Conservation (phyloP, 345 rosid genomes). For the Sonneratia caseolaris region DNA sequence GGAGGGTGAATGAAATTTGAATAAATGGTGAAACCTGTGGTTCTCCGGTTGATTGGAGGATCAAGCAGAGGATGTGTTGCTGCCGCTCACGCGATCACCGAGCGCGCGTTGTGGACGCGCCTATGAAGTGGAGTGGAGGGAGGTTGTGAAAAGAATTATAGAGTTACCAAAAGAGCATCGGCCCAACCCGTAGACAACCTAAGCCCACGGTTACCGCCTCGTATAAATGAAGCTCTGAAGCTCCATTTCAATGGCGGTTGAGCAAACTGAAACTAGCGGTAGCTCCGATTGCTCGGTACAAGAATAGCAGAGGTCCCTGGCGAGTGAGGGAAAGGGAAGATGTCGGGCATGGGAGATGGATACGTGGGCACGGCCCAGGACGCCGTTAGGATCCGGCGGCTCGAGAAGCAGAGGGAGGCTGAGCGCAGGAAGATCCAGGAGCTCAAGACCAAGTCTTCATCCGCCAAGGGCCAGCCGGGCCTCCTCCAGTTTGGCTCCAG, state of each 20-base stretch:
- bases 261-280: neutral
- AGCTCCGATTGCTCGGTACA: neutral
- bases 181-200: too few relatives aligned
- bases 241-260: conserved; percentile 1
- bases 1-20: too few relatives aligned
- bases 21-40: too few relatives aligned
- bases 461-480: conserved; percentile 76
- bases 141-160: too few relatives aligned
- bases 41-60: too few relatives aligned
- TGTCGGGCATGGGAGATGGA: conserved; percentile 99
- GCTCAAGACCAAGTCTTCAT: conserved; percentile 78
- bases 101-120: too few relatives aligned
- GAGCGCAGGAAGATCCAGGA: conserved; percentile 95
- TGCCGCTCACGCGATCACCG: too few relatives aligned
- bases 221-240: neutral
- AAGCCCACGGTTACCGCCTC: neutral
- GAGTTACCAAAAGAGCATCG: too few relatives aligned
- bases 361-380: conserved; percentile 99
- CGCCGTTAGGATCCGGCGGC: conserved; percentile 92
- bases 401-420: conserved; percentile 97
- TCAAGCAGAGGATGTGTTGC: too few relatives aligned
- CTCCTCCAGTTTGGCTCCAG: conserved; percentile 97
- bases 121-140: too few relatives aligned
- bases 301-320: neutral
- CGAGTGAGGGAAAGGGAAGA: conserved; percentile 14